A percentile compares a stretch with the other conserved stretches of the same genome.
These are phyloP conservation scores for Sphenostylis stenocarpa DNA, from an alignment of 306 rosid species.

Conservation along the genomic window DNA sequence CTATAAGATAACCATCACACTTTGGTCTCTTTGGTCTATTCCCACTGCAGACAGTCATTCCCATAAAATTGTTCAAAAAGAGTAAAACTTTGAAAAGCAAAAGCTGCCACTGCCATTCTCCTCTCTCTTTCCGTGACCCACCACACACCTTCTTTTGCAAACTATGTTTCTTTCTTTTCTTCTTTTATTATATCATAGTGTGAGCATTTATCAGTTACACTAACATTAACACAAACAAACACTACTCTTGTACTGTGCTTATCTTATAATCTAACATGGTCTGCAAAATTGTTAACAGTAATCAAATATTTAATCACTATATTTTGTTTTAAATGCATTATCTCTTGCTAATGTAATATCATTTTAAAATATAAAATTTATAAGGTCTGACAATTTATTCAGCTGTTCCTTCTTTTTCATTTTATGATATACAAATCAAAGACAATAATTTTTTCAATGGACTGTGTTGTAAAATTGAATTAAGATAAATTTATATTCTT, in stretches of 20 bases:
- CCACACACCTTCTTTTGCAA: conserved; percentile 34
- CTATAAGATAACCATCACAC: conserved; percentile 43
- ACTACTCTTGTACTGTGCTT: background rate
- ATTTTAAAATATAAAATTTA: too few species aligned
- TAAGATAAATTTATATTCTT: too few species aligned
- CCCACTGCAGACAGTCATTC: conserved; percentile 62
- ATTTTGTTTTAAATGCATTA: too few species aligned
- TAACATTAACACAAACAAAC: background rate
- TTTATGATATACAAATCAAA: too few species aligned
- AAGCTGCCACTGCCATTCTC: conserved; percentile 59
- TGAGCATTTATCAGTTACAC: background rate
- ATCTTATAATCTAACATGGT: too few species aligned
- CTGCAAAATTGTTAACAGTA: too few species aligned
- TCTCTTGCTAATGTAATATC: too few species aligned
- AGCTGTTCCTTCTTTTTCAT: too few species aligned
- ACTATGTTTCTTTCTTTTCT: conserved; percentile 20
- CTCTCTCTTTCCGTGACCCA: conserved; percentile 42
- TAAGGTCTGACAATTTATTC: too few species aligned
- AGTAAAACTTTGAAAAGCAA: conserved; percentile 69
- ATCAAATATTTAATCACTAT: too few species aligned
- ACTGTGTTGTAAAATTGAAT: too few species aligned
- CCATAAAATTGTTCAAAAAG: conserved; percentile 60
- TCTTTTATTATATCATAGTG: background rate
- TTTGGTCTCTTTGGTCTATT: conserved; percentile 45
- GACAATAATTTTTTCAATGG: too few species aligned